phyloP scores from a whole-genome alignment of 2,329 filamentous ascomycete genomes.

The Knufia fluminis region DNA sequence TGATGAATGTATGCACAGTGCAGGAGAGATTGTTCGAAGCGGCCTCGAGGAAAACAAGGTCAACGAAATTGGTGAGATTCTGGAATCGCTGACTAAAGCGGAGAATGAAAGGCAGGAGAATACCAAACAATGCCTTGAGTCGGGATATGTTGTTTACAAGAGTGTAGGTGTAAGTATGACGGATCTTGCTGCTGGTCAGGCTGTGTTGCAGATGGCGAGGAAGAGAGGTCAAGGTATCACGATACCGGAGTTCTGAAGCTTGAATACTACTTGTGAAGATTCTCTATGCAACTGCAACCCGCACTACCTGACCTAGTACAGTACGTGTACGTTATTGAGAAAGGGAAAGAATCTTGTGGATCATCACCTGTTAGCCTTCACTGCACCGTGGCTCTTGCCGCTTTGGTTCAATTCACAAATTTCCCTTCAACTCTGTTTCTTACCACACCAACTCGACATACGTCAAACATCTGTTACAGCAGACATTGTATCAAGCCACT shows the following conservation, averaged over 20 bases:
- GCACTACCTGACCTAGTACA: not conserved
- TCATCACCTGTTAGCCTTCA: too few species aligned
- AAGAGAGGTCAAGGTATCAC: not conserved
- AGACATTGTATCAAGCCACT: too few species aligned
- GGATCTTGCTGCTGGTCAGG: constrained; percentile 13
- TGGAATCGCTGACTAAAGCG: constrained; percentile 6
- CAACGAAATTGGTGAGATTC: constrained; percentile 14
- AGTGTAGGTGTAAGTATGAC: constrained; percentile 22
- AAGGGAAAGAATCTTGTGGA: too few species aligned
- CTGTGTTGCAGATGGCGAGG: constrained; percentile 2
- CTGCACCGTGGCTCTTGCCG: too few species aligned
- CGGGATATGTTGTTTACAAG: constrained; percentile 21
- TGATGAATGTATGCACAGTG: constrained; percentile 5
- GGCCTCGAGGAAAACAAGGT: constrained; percentile 3
- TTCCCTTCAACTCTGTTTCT: too few species aligned
- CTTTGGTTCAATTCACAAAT: too few species aligned
- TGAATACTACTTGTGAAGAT: too few species aligned
- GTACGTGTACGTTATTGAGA: too few species aligned
- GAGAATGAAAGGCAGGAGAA: constrained; percentile 1
- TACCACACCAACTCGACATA: too few species aligned
- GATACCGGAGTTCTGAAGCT: constrained; percentile 6
- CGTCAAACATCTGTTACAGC: too few species aligned
- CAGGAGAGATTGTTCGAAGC: constrained; percentile 9
- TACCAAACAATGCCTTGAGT: constrained; percentile 11
- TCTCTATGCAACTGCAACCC: not conserved